phyloP scores from a whole-genome alignment of 208 protist species.

The Leishmania tropica region DNA sequence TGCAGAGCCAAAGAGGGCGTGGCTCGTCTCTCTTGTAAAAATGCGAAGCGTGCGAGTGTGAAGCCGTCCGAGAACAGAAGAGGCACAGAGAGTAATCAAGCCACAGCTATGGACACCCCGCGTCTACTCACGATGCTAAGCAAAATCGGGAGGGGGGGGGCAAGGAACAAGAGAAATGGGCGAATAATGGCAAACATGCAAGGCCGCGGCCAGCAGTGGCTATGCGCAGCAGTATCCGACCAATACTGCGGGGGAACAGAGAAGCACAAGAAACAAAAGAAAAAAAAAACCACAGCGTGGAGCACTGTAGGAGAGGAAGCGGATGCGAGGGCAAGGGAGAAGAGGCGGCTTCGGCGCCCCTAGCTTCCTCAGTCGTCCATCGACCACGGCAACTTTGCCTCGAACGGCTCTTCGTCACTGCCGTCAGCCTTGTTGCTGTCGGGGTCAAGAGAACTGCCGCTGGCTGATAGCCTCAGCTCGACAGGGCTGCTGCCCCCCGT shows the following conservation, averaged over 20 bases:
- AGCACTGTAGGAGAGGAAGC: background rate
- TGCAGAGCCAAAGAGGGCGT: background rate
- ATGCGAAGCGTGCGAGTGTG: background rate
- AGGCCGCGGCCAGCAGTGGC: background rate
- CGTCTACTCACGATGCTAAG: background rate
- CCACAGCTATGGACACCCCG: background rate
- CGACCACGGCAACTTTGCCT: constrained; percentile 56
- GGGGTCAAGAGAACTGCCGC: background rate
- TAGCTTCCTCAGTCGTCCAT: constrained; percentile 18
- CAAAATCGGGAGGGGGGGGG: background rate
- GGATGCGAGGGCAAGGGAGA: background rate
- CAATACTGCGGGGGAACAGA: background rate
- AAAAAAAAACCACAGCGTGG: background rate
- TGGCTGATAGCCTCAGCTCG: constrained; percentile 15
- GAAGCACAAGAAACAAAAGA: background rate
- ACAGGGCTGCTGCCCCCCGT: constrained; percentile 9
- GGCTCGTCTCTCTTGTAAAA: background rate
- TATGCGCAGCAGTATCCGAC: background rate
- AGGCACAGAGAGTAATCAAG: no score
- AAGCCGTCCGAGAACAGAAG: background rate
- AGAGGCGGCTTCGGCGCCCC: background rate
- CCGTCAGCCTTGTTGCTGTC: constrained; percentile 8
- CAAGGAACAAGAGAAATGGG: background rate
- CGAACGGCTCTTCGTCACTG: constrained; percentile 37
- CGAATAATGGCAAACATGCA: background rate